These are phyloP conservation scores for Chiua sp. DNA, from an alignment of 1,284 basidiomycete genomes.

Conservation along the genomic window DNA sequence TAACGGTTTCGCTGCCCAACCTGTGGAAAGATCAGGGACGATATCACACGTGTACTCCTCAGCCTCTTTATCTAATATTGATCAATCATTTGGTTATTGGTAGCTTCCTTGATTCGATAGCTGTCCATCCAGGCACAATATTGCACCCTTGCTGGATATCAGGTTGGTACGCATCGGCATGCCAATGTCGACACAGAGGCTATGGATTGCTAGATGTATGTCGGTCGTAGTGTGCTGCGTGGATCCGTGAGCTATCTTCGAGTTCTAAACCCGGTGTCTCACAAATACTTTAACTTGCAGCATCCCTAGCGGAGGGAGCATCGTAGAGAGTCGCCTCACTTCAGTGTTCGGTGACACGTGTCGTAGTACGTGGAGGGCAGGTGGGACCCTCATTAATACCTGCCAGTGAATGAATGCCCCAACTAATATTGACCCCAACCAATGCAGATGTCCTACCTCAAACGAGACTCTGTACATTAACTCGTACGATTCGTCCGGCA, in stretches of 20 bases:
- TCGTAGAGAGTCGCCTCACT: conserved; percentile 39
- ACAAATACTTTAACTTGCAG: background rate
- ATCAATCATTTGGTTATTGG: background rate
- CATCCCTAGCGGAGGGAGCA: conserved; percentile 37
- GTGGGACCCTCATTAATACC: background rate
- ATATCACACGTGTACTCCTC: conserved; percentile 43
- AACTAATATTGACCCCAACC: conserved; percentile 7
- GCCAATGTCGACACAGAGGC: conserved; percentile 37
- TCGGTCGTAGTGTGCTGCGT: conserved; percentile 37
- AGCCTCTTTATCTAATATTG: background rate
- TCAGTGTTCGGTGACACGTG: conserved; percentile 44
- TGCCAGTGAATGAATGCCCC: background rate
- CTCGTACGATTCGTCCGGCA: conserved; percentile 34
- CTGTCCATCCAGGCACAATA: conserved; percentile 16
- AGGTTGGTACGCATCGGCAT: conserved; percentile 53
- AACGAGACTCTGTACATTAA: conserved; percentile 37
- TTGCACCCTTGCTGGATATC: conserved; percentile 45
- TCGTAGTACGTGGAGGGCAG: conserved; percentile 36
- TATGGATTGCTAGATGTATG: conserved; percentile 37
- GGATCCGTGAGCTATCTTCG: conserved; percentile 43
- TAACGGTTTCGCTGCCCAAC: too few relatives aligned
- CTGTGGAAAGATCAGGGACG: too few relatives aligned
- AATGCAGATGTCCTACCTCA: conserved; percentile 52
- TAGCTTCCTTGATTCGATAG: conserved; percentile 35
- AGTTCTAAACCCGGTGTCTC: background rate